Evolutionary conservation across 331 rosid genomes (phyloP), one percentile per base, ranked within the genome.

Genomic region (Rhamnella rubrinervis): DNA sequence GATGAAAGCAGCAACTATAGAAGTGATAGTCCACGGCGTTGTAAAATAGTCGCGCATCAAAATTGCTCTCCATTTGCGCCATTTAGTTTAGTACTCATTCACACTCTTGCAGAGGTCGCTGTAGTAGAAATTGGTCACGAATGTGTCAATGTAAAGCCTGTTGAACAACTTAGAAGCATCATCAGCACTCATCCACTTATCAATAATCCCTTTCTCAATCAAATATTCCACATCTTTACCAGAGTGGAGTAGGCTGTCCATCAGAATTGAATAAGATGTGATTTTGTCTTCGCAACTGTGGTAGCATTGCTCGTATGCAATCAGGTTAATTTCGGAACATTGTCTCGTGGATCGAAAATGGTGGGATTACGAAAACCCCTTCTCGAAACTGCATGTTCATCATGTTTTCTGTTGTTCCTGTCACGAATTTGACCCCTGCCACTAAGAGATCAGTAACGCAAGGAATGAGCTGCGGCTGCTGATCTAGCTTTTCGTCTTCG

Each of bases 211-310:
- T 0, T 20, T 47, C 47, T 60, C 19, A 20, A 37, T 4, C 10
- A 70, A 49, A 1, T 59, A 26, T 6, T 70, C 67, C 11, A 70
- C 19, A 47, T 70, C 75, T n/a, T 49, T 31, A 1, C 6, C 20
- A 1, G 75, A 46, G 59, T 70, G 12, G 75, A 70, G 47, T 15
- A 70, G 75, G 57, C 26, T 59, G 19, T 46, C 75, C 56, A 59
- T 18, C 5, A 70, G 59, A 11, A 59, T 26, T 1, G 67, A 67
- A 10, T 70, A 70, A 15, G 65, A 57, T 20, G 76, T 72, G 55
- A 72, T 10, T 25, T 6, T 41, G 13, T 40, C 47, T 40, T 40
- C 47, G 3, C 47, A 40, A 8, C 47, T 40, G 47, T 40, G 47
- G 3, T 40, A 40, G 47, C 47, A 73, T 50, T 7, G 35, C 35